Evolutionary conservation across 2,329 filamentous ascomycete genomes (phyloP).

Genomic region (Sarocladium kiliense): DNA sequence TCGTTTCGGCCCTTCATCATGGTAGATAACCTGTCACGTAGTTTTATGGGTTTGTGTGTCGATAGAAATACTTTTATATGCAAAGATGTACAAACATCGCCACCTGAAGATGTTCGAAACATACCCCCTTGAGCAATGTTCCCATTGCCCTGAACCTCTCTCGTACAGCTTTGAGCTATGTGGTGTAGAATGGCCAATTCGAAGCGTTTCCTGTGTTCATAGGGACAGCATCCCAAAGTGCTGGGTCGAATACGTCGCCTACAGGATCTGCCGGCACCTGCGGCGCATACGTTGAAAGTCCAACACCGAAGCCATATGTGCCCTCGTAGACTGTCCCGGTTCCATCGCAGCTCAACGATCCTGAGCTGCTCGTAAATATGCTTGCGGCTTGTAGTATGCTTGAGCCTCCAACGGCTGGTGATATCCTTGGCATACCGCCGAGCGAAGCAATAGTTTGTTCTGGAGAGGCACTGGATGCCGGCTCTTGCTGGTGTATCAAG

Average conservation of each 20-base stretch:
- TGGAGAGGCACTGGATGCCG: too few species aligned
- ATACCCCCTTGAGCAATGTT: too few species aligned
- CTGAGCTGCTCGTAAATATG: too few species aligned
- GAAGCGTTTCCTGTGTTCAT: background rate
- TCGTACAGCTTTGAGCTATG: background rate
- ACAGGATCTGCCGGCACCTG: background rate
- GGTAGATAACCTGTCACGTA: slow-evolving; percentile 28
- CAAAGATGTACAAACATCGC: background rate
- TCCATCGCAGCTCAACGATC: too few species aligned
- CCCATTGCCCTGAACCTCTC: too few species aligned
- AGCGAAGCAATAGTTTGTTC: too few species aligned
- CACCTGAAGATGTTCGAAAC: too few species aligned
- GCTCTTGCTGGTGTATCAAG: too few species aligned
- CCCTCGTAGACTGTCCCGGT: too few species aligned
- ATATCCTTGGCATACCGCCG: too few species aligned
- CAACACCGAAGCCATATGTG: background rate
- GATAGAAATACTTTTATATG: background rate
- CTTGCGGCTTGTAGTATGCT: too few species aligned
- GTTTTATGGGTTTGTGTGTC: background rate
- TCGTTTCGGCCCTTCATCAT: slow-evolving; percentile 56
- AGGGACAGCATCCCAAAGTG: background rate
- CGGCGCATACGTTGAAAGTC: background rate
- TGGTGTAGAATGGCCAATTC: background rate
- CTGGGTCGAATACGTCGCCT: background rate
- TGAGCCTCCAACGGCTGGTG: too few species aligned